Conservation (phyloP, 495 filamentous ascomycete genomes). For the Penicillium desertorum region DNA sequence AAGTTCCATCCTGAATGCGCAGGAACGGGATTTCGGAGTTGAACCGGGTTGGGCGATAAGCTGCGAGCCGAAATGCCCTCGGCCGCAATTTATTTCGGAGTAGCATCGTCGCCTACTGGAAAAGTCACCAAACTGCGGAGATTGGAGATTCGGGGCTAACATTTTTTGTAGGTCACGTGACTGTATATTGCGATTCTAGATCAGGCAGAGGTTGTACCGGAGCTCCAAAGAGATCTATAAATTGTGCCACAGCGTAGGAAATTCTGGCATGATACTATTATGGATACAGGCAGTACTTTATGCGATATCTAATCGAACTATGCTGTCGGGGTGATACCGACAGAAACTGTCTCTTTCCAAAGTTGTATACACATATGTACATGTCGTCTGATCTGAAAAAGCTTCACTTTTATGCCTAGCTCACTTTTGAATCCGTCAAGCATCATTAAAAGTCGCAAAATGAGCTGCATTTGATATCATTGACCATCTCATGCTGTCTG, state of each 20-base stretch:
- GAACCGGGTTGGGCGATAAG: slow-evolving; percentile 8
- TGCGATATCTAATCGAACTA: too few species aligned
- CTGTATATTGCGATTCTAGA: not conserved
- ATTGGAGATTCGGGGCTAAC: slow-evolving; percentile 11
- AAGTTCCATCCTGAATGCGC: slow-evolving; percentile 70
- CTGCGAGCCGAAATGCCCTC: slow-evolving; percentile 8
- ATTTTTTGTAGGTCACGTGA: slow-evolving; percentile 1
- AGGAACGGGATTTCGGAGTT: slow-evolving; percentile 57
- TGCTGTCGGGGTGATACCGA: not conserved
- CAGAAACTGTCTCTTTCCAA: not conserved
- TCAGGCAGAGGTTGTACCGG: not conserved
- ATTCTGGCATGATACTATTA: too few species aligned
- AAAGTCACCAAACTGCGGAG: not conserved
- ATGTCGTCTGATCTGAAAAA: not conserved
- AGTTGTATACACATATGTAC: too few species aligned
- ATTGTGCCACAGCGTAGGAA: too few species aligned
- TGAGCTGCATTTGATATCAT: not conserved
- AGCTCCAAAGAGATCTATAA: not conserved
- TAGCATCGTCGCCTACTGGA: slow-evolving; percentile 14
- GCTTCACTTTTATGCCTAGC: not conserved
- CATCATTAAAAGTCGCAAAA: not conserved
- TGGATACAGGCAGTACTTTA: too few species aligned
- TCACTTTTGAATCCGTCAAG: not conserved
- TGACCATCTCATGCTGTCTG: not conserved
- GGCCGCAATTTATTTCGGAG: slow-evolving; percentile 17